Conservation (phyloP, 2,329 filamentous ascomycete genomes). For the Ascochyta pisi region DNA sequence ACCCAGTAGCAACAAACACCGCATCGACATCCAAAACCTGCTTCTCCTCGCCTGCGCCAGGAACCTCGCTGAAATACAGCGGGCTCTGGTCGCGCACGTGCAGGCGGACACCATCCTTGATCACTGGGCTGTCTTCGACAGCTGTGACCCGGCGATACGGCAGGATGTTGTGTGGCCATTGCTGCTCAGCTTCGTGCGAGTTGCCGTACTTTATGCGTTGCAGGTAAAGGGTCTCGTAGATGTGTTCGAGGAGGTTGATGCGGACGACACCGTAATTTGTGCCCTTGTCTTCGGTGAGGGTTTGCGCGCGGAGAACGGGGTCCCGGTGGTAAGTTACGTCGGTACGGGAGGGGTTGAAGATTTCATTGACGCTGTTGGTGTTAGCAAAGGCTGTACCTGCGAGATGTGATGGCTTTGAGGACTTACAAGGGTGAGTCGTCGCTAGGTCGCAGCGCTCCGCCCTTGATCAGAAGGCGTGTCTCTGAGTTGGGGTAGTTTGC, state of each 20-base stretch:
- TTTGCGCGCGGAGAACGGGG: constrained; percentile 65
- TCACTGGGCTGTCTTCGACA: constrained; percentile 59
- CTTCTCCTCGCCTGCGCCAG: constrained; percentile 52
- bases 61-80: constrained; percentile 39
- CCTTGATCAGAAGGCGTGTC: constrained; percentile 80
- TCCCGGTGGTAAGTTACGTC: constrained; percentile 76
- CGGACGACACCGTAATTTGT: constrained; percentile 97
- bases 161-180: constrained; percentile 85
- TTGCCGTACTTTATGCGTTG: constrained; percentile 74
- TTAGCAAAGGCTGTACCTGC: constrained; percentile 32
- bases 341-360: constrained; percentile 89
- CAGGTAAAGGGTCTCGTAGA: constrained; percentile 88
- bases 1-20: constrained; percentile 87
- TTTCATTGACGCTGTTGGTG: constrained; percentile 78
- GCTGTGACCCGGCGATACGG: constrained; percentile 70
- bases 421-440: constrained; percentile 95
- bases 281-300: constrained; percentile 73
- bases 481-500: constrained; percentile 80
- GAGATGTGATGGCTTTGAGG: background rate
- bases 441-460: constrained; percentile 83
- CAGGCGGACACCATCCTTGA: constrained; percentile 41
- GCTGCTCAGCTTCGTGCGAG: constrained; percentile 63
- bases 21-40: constrained; percentile 78
- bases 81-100: constrained; percentile 62
- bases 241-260: constrained; percentile 84